These are phyloP conservation scores for Colletotrichum sp. DNA, from an alignment of 2,329 filamentous ascomycete genomes.

Conservation along the genomic window DNA sequence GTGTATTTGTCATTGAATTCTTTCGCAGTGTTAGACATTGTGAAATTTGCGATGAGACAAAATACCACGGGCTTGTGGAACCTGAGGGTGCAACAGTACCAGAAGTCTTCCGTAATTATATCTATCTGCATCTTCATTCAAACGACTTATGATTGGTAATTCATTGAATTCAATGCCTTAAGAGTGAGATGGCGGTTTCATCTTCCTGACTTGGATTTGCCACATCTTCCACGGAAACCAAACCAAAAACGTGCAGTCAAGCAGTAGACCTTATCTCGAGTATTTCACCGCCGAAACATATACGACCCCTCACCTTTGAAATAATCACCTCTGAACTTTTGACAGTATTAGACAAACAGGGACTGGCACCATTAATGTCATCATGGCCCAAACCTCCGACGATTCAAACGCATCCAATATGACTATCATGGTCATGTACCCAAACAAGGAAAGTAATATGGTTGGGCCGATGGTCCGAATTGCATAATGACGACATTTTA, in stretches of 20 bases:
- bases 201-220: background rate
- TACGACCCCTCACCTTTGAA: rapidly evolving
- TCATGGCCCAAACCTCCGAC: background rate
- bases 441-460: background rate
- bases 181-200: background rate
- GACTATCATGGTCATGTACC: background rate
- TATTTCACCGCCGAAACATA: background rate
- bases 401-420: background rate
- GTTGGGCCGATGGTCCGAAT: rapidly evolving
- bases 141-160: background rate
- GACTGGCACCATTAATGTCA: background rate
- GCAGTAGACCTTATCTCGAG: background rate
- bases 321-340: rapidly evolving
- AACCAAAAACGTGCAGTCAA: background rate
- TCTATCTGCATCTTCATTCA: background rate
- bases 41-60: background rate
- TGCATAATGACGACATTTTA: background rate
- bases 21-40: background rate
- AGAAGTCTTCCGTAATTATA: background rate
- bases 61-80: background rate
- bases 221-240: background rate
- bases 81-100: background rate
- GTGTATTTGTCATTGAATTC: background rate
- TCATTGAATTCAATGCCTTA: background rate
- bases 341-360: rapidly evolving